Percentiles rank a stretch among this genome's conserved stretches.
Conservation (phyloP, 192 early-diverging fungal species). For the Coemansia sp. region DNA sequence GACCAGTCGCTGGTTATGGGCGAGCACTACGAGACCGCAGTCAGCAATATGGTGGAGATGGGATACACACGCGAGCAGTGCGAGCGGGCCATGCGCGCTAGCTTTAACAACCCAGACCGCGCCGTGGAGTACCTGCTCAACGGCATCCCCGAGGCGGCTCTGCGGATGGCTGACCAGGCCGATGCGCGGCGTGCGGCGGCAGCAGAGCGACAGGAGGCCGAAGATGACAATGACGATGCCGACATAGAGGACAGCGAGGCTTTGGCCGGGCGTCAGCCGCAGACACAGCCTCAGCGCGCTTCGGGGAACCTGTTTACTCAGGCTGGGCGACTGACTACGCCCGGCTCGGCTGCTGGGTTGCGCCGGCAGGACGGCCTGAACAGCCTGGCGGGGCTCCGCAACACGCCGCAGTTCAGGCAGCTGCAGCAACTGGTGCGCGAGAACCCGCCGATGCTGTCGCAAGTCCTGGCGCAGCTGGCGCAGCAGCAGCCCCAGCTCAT, state of each 20-base stretch:
- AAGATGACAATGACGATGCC: constrained; percentile 11
- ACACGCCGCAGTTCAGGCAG: constrained; percentile 87
- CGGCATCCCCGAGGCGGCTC: constrained; percentile 53
- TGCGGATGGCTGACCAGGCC: constrained; percentile 36
- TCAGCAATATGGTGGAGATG: constrained; percentile 91
- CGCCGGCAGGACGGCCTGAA: constrained; percentile 25
- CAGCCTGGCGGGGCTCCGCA: constrained; percentile 57
- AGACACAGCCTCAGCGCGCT: constrained; percentile 11
- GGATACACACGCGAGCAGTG: constrained; percentile 87
- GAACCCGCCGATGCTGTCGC: constrained; percentile 83
- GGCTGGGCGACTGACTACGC: constrained; percentile 39
- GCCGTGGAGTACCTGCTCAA: constrained; percentile 94
- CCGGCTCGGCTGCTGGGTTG: not conserved
- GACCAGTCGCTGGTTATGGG: constrained; percentile 60
- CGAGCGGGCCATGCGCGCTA: constrained; percentile 87
- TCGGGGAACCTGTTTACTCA: constrained; percentile 60
- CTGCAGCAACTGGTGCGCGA: constrained; percentile 81
- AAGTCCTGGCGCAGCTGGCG: constrained; percentile 79
- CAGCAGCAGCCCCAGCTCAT: constrained; percentile 81
- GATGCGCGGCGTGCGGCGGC: constrained; percentile 18
- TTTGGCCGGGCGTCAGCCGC: constrained; percentile 7
- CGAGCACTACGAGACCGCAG: constrained; percentile 71
- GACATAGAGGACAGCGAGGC: constrained; percentile 5
- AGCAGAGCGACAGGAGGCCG: constrained; percentile 29
- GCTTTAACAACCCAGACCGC: constrained; percentile 95